Evolutionary conservation across 202 grass and related monocot species (phyloP).

Genomic region (Bolboschoenoplectus hybrid): DNA sequence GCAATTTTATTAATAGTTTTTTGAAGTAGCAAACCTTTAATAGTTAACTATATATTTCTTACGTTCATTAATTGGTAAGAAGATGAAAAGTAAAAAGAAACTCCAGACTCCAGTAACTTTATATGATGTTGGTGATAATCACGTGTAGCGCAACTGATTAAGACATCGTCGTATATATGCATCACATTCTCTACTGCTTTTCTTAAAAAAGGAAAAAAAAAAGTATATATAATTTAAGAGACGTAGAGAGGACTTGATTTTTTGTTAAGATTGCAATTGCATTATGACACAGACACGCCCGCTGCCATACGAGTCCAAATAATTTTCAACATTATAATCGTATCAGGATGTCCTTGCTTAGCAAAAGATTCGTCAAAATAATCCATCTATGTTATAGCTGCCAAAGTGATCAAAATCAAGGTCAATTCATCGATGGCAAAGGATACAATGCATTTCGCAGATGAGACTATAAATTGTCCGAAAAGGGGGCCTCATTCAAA

Average conservation of each 20-base stretch:
- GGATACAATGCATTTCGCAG: neutral
- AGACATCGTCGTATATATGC: too few species aligned
- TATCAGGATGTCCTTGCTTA: neutral
- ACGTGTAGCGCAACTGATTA: too few species aligned
- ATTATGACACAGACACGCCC: neutral
- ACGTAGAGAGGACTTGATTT: too few species aligned
- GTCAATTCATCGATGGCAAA: constrained; percentile 2
- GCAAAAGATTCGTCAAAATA: constrained; percentile 19
- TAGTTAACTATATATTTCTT: neutral
- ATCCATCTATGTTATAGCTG: neutral
- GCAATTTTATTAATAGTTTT: too few species aligned
- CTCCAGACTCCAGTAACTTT: neutral
- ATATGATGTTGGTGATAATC: neutral
- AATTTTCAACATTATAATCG: neutral
- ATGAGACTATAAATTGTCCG: neutral
- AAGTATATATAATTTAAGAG: too few species aligned
- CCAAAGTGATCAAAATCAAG: constrained; percentile 15
- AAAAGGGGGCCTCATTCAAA: neutral
- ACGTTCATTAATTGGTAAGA: neutral
- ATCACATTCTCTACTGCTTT: too few species aligned
- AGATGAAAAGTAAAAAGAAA: neutral
- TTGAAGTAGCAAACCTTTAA: too few species aligned
- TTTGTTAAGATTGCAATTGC: neutral
- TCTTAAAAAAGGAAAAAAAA: too few species aligned
- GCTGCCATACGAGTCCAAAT: neutral